Base-by-base conservation (phyloP, 148 eudicot genomes). In the Chenopodium suecicum region DNA sequence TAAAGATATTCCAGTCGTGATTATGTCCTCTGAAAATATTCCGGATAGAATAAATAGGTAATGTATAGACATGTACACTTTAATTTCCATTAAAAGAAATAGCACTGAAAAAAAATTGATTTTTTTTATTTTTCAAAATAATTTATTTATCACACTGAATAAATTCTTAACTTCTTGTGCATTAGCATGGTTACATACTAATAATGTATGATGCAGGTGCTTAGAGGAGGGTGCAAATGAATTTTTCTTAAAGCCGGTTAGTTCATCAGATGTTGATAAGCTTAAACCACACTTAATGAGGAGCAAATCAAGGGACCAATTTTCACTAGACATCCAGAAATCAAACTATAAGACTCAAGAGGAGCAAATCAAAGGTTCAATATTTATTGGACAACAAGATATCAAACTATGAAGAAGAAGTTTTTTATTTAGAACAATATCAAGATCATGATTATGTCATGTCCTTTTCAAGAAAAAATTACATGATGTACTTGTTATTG, bases 1-100 rank as follows among this genome's bases (percentile, higher is more conserved):
- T 25, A 88, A 54, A 78, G 86, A 89, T 78, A 88, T 91, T 80
- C 95, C 95, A 10, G 93, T 91, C 0, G 95, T 91, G 70, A 90
- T 91, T 79, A 91, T 91, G 95, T 91, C 95, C 29, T 89, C 95
- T n/a, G 95, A 91, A 83, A 88, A 91, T 84, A 85, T 87, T 22
- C 91, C 93, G 25, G 80, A 93, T 56, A 90, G 95, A 83, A 90
- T 91, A 65, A 90, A 77, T 44, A 84, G 75, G 77, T 83, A 54
- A 13, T 68, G 44, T 37, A 37, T 37, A 37, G 7, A 37, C 3
- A 17, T 25, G 37, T 72, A 44, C 14, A 70, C 31, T 77, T 69
- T 8, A 9, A 60, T 73, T 73, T 32, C 68, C 41, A 1, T 25
- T 67, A 22, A 16, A 65, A 71, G 22, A 17, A 47, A n/a, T 48